Evolutionary conservation across 2,329 filamentous ascomycete species (phyloP).

Genomic region (Teratosphaeria nubilosa): DNA sequence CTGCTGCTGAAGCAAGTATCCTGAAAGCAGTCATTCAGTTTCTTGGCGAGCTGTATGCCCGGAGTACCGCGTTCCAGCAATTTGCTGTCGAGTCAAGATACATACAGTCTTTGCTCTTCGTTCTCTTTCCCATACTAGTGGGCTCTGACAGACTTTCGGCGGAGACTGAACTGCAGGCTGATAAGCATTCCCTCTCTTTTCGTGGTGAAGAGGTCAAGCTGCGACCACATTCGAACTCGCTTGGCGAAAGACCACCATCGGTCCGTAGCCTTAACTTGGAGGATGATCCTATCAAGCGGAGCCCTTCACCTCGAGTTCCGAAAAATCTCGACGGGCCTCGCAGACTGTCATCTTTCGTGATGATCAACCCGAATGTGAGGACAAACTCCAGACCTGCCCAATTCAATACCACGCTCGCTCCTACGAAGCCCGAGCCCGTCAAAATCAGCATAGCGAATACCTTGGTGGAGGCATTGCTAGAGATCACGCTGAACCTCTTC

Average conservation of each 20-base stretch:
- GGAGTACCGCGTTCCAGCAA: constrained; percentile 68
- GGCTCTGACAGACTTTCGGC: constrained; percentile 74
- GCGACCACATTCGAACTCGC: constrained; percentile 57
- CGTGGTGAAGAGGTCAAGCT: constrained; percentile 79
- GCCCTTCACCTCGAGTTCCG: constrained; percentile 18
- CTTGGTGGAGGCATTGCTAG: constrained; percentile 65
- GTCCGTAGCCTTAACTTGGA: constrained; percentile 55
- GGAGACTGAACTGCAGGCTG: constrained; percentile 76
- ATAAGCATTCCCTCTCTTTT: constrained; percentile 70
- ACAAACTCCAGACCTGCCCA: constrained; percentile 47
- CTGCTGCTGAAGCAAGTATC: constrained; percentile 47
- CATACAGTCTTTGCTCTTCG: constrained; percentile 64
- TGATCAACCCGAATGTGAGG: constrained; percentile 59
- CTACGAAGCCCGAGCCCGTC: constrained; percentile 40
- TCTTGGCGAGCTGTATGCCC: constrained; percentile 65
- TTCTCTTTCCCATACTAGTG: constrained; percentile 79
- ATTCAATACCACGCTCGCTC: constrained; percentile 53
- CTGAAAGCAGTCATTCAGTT: constrained; percentile 71
- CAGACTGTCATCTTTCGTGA: constrained; percentile 81
- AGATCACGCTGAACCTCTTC: constrained; percentile 70
- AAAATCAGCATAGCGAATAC: constrained; percentile 51
- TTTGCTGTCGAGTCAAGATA: constrained; percentile 71
- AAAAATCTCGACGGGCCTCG: constrained; percentile 54
- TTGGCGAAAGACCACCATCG: constrained; percentile 50
- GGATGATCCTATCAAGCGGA: constrained; percentile 35